A percentile compares a stretch with the other conserved stretches of the same genome.
phyloP scores from a whole-genome alignment of 345 rosid genomes.

The Camelina neglecta region DNA sequence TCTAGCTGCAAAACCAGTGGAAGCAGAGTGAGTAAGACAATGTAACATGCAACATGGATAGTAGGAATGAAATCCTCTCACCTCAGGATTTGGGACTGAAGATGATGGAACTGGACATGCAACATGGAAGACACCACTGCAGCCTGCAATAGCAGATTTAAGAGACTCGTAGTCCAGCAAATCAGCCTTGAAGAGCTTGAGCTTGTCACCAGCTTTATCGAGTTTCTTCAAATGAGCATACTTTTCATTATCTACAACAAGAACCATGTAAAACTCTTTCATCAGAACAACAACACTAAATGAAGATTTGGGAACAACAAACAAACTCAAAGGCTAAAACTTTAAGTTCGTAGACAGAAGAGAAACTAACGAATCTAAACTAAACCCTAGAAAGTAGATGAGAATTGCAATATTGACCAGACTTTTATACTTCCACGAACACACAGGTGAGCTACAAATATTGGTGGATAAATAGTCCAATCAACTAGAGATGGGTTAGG shows the following conservation, averaged over 20 bases:
- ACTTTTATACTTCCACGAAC: neutral
- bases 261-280: conserved; percentile 18
- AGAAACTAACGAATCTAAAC: neutral
- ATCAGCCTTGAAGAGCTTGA: conserved; percentile 71
- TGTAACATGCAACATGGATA: neutral
- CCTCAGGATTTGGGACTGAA: conserved; percentile 52
- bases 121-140: conserved; percentile 70
- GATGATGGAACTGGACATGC: conserved; percentile 66
- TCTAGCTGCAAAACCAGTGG: conserved; percentile 47
- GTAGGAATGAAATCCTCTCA: conserved; percentile 20
- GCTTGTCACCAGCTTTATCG: conserved; percentile 59
- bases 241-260: conserved; percentile 53
- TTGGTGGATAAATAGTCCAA: neutral
- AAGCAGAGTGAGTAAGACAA: conserved; percentile 11
- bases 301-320: neutral
- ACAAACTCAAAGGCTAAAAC: neutral
- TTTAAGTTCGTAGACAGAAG: neutral
- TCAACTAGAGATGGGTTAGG: neutral
- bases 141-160: conserved; percentile 56
- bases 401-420: neutral
- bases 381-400: neutral
- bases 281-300: neutral
- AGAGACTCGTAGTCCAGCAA: conserved; percentile 58
- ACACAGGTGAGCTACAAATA: neutral
- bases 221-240: conserved; percentile 57